Evolutionary conservation across 2,329 filamentous ascomycete species (phyloP).

Genomic region (Corinectria fuckeliana): DNA sequence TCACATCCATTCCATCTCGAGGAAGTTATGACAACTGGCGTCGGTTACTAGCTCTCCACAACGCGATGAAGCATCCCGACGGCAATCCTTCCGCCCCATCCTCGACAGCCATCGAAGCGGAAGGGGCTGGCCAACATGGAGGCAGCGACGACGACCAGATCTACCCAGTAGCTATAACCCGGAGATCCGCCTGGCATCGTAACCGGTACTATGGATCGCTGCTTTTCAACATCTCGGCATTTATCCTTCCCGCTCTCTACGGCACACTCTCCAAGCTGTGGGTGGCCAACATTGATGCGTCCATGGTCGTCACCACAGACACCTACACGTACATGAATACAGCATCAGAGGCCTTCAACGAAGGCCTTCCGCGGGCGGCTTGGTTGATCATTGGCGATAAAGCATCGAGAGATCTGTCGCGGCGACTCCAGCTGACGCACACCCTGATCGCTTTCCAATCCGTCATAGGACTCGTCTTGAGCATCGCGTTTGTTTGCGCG

Average conservation of each 20-base stretch:
- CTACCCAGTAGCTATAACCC: neutral
- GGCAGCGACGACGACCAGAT: neutral
- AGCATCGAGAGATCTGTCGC: slow-evolving; percentile 54
- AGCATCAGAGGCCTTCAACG: slow-evolving; percentile 73
- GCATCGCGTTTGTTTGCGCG: slow-evolving; percentile 61
- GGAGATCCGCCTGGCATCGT: slow-evolving; percentile 10
- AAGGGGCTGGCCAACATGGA: neutral
- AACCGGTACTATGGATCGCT: slow-evolving; percentile 61
- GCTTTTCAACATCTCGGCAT: slow-evolving; percentile 67
- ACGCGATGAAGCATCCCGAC: neutral
- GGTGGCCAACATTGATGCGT: slow-evolving; percentile 71
- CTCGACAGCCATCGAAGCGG: neutral
- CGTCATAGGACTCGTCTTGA: slow-evolving; percentile 64
- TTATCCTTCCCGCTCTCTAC: slow-evolving; percentile 72
- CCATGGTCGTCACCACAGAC: slow-evolving; percentile 46
- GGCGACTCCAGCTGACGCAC: slow-evolving; percentile 65
- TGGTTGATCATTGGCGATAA: slow-evolving; percentile 74
- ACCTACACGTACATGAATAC: slow-evolving; percentile 73
- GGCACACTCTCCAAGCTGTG: slow-evolving; percentile 72
- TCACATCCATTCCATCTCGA: no score
- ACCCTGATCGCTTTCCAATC: slow-evolving; percentile 69
- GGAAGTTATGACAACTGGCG: no score
- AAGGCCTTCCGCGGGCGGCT: slow-evolving; percentile 71
- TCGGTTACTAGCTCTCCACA: neutral
- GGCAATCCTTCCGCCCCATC: neutral